Percentiles rank a stretch among this genome's conserved stretches.
Conservation (phyloP, 495 filamentous ascomycete genomes). For the Parachaetomium inaequale region DNA sequence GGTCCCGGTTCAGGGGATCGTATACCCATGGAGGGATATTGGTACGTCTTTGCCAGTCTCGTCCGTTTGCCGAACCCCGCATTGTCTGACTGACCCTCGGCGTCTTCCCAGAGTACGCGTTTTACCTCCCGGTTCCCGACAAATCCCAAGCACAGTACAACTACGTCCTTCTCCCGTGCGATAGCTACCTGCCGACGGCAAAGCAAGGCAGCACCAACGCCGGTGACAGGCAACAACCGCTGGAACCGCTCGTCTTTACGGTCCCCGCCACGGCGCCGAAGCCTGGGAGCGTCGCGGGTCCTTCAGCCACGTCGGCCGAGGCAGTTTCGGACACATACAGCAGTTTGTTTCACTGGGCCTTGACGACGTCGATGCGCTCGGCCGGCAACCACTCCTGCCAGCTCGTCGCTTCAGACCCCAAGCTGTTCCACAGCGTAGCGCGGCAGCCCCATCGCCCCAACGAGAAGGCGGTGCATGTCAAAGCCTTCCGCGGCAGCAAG, state of each 20-base stretch:
- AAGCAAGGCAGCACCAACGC: slow-evolving; percentile 29
- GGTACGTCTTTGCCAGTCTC: slow-evolving; percentile 49
- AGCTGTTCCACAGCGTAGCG: slow-evolving; percentile 72
- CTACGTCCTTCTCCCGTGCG: slow-evolving; percentile 80
- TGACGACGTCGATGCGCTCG: slow-evolving; percentile 59
- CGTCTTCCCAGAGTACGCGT: slow-evolving; percentile 58
- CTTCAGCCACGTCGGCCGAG: slow-evolving; percentile 42
- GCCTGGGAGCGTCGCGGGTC: slow-evolving; percentile 48
- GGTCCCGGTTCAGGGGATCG: slow-evolving; percentile 63
- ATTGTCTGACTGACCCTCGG: background rate
- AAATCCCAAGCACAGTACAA: slow-evolving; percentile 85
- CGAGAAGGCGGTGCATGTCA: slow-evolving; percentile 89
- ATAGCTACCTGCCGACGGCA: slow-evolving; percentile 45
- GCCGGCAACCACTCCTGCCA: slow-evolving; percentile 50
- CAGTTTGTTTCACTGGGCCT: slow-evolving; percentile 57
- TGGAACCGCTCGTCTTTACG: slow-evolving; percentile 82
- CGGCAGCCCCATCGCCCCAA: slow-evolving; percentile 81
- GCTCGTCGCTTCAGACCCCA: slow-evolving; percentile 65
- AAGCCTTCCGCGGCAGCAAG: slow-evolving; percentile 88
- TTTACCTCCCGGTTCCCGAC: slow-evolving; percentile 85
- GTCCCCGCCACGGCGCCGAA: slow-evolving; percentile 71
- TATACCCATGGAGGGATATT: slow-evolving; percentile 65
- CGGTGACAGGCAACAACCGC: slow-evolving; percentile 28
- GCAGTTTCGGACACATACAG: slow-evolving; percentile 58
- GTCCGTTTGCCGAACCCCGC: background rate